Conservation (phyloP, 1,284 basidiomycete genomes). For the Paramarasmius palmivorus region DNA sequence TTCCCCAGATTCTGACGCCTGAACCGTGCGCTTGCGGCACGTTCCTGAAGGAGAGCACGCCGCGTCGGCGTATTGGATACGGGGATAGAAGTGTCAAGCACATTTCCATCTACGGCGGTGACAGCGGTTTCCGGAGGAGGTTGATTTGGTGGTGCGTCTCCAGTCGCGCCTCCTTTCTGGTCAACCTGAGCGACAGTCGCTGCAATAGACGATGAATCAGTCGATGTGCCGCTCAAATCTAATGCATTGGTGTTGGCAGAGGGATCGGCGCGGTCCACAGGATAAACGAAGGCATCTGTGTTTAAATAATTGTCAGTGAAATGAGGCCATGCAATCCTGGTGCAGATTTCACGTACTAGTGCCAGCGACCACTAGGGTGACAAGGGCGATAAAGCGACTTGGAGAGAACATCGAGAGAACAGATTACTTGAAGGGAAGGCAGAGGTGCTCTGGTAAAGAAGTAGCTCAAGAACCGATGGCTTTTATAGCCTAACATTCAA, state of each 20-base stretch:
- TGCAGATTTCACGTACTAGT: not conserved
- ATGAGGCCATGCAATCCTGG: not conserved
- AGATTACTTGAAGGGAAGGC: no score
- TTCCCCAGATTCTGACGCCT: conserved; percentile 2
- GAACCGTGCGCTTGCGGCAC: not conserved
- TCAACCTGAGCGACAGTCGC: conserved; percentile 15
- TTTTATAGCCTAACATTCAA: no score
- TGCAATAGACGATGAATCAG: conserved; percentile 15
- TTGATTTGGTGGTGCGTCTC: conserved; percentile 14
- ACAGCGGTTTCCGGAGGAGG: conserved; percentile 15
- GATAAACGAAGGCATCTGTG: conserved; percentile 1
- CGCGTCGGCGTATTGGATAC: not conserved
- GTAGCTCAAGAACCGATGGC: no score
- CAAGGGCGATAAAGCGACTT: not conserved
- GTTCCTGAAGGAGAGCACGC: not conserved
- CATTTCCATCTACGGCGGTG: conserved; percentile 19
- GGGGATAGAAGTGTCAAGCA: conserved; percentile 1
- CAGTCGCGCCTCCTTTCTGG: conserved; percentile 16
- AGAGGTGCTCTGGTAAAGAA: no score
- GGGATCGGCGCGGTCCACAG: not conserved
- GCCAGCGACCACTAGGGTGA: not conserved
- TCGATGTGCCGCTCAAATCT: conserved; percentile 1
- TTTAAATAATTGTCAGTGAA: not conserved
- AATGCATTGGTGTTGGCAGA: not conserved
- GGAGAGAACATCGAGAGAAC: no score